Evolutionary conservation across 805 yeast species (phyloP), one percentile per base, ranked within the genome.

Genomic region (Candida multigemmis): DNA sequence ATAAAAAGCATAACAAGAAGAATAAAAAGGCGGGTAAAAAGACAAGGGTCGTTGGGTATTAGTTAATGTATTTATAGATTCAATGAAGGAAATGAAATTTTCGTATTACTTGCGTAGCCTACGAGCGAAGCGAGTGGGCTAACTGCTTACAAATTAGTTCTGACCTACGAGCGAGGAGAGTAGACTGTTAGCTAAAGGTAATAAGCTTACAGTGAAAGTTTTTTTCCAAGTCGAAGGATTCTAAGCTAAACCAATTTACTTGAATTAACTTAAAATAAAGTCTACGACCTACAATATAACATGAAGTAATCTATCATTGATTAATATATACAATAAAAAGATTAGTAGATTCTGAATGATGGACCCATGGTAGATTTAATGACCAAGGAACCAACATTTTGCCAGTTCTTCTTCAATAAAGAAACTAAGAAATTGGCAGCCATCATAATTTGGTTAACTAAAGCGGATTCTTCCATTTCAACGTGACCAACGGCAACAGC

Each of bases 311-410:
- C 22, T 22, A 22, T 15, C 16, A 16, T 14, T 16, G 12, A 16
- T 22, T 22, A 17, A 22, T 22, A 16, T 22, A 27, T 16, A 29
- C 11, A 16, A 23, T 31, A 33, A 26, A 32, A 23, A 26, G 21
- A 33, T 71, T 87, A 91, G 91, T 91, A 91, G 67, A 91, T 79
- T 82, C 97, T 87, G 93, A 78, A 85, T 64, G 97, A 82, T 66
- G 97, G 98, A 74, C 99, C 98, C 99, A 91, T 91, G 69, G 97
- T 77, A 42, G 96, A 85, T 77, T 91, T 91, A 76, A 91, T 80
- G 63, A 87, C 96, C 68, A 91, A 74, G 60, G 98, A 91, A 58
- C 98, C 98, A 63, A 91, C 96, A 73, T 91, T 91, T 79, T 91
- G 99, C 99, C 99, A 91, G 95, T 91, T 85, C 89, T 91, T 91